Percentiles rank a stretch among this genome's conserved stretches.
These are phyloP conservation scores for Poteriospumella lacustris DNA, from an alignment of 108 stramenopile genomes.

Conservation along the genomic window DNA sequence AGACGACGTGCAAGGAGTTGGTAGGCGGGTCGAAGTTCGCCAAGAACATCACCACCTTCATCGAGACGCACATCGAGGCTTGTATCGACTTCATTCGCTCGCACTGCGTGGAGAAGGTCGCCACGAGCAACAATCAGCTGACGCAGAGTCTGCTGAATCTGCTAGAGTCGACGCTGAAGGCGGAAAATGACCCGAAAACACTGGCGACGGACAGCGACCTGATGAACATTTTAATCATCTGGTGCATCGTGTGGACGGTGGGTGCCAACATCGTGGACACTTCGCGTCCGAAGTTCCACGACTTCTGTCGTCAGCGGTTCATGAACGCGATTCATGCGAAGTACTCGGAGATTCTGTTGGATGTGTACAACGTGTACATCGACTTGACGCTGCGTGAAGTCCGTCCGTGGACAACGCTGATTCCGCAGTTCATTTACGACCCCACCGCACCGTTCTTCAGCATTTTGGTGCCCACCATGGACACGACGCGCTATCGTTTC, in stretches of 20 bases:
- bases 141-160: conserved; percentile 43
- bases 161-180: conserved; percentile 2
- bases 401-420: conserved; percentile 37
- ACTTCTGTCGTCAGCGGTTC: conserved; percentile 26
- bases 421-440: conserved; percentile 38
- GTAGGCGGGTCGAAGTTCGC: conserved; percentile 28
- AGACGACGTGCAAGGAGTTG: too few relatives aligned
- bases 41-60: conserved; percentile 16
- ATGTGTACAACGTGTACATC: conserved; percentile 43
- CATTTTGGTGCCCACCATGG: conserved; percentile 52
- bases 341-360: conserved; percentile 18
- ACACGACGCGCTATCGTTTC: conserved; percentile 45
- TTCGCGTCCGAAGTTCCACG: conserved; percentile 36
- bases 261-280: conserved; percentile 50
- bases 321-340: background rate
- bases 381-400: conserved; percentile 36
- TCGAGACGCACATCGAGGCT: conserved; percentile 37
- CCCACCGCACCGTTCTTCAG: conserved; percentile 48
- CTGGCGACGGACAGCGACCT: conserved; percentile 22
- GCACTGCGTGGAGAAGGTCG: conserved; percentile 33
- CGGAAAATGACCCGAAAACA: background rate
- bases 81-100: conserved; percentile 38
- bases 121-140: conserved; percentile 44
- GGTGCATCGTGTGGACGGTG: conserved; percentile 48
- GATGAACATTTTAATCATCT: conserved; percentile 44